Conservation (phyloP, 768 basidiomycete genomes). For the Hygrophoropsis aurantiaca region DNA sequence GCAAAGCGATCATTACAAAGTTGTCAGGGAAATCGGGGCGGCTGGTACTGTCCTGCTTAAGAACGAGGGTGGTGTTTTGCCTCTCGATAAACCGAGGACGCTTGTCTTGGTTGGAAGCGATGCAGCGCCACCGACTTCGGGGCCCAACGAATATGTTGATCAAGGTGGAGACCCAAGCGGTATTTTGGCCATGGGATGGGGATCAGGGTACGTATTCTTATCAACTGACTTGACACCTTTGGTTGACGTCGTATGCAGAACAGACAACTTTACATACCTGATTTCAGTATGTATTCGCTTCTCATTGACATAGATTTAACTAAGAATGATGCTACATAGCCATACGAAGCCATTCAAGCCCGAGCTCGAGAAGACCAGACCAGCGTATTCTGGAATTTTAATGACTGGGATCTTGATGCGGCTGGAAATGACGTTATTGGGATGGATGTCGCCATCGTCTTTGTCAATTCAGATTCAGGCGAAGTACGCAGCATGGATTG, state of each 20-base stretch:
- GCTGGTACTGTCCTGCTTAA: conserved; percentile 76
- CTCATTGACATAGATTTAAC: conserved; percentile 16
- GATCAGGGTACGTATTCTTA: conserved; percentile 49
- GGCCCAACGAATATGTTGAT: conserved; percentile 50
- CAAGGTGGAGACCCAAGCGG: conserved; percentile 44
- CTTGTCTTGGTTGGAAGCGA: conserved; percentile 53
- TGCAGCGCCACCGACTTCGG: conserved; percentile 41
- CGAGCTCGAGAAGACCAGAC: conserved; percentile 63
- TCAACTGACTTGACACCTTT: background rate
- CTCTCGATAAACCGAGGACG: conserved; percentile 52
- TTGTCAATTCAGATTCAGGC: conserved; percentile 74
- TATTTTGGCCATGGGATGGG: conserved; percentile 88
- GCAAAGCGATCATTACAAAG: conserved; percentile 61
- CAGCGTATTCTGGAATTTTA: conserved; percentile 57
- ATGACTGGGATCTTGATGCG: conserved; percentile 58
- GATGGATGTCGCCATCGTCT: conserved; percentile 66
- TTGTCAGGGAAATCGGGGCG: conserved; percentile 71
- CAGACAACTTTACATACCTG: conserved; percentile 72
- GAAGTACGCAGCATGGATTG: conserved; percentile 50
- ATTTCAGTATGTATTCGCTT: conserved; percentile 47
- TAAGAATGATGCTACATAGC: conserved; percentile 33
- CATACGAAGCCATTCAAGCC: conserved; percentile 69
- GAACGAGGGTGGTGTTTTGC: conserved; percentile 58
- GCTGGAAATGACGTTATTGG: conserved; percentile 45
- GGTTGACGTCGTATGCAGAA: conserved; percentile 27